Evolutionary conservation across 345 rosid species (phyloP).

Genomic region (Capsella bursapastoris): DNA sequence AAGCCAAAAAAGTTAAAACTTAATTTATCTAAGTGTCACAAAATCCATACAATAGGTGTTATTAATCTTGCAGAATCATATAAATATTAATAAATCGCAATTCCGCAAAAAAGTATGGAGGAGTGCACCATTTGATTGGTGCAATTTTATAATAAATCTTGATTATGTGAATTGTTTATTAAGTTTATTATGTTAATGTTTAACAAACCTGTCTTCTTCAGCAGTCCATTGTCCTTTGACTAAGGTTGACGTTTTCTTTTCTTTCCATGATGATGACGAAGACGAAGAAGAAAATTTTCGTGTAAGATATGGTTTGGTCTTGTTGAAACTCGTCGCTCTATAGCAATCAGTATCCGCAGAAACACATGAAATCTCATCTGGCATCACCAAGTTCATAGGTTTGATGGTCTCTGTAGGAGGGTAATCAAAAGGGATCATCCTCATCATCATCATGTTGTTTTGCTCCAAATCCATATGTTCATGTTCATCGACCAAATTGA

Average conservation of each 20-base stretch:
- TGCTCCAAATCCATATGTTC: slow-evolving; percentile 41
- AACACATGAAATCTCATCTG: slow-evolving; percentile 68
- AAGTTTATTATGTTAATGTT: background rate
- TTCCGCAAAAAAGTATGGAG: background rate
- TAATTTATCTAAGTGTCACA: background rate
- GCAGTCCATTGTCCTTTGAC: slow-evolving; percentile 95
- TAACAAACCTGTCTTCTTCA: slow-evolving; percentile 80
- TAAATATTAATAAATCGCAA: background rate
- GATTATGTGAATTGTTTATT: slow-evolving; percentile 19
- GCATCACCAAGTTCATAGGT: slow-evolving; percentile 52
- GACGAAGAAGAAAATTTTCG: slow-evolving; percentile 44
- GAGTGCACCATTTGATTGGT: background rate
- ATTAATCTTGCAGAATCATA: background rate
- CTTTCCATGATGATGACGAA: slow-evolving; percentile 47
- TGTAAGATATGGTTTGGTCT: slow-evolving; percentile 45
- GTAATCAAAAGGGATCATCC: slow-evolving; percentile 45
- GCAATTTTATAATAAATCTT: background rate
- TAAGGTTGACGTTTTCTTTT: slow-evolving; percentile 59
- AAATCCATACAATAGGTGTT: background rate
- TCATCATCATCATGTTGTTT: slow-evolving; percentile 45
- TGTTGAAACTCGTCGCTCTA: slow-evolving; percentile 42
- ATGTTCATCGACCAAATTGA: slow-evolving; percentile 52
- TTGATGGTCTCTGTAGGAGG: slow-evolving; percentile 53
- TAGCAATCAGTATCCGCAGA: slow-evolving; percentile 47
- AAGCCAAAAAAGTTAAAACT: slow-evolving; percentile 8